Evolutionary conservation across 2,329 filamentous ascomycete genomes (phyloP).

Genomic region (Capronia epimyces): DNA sequence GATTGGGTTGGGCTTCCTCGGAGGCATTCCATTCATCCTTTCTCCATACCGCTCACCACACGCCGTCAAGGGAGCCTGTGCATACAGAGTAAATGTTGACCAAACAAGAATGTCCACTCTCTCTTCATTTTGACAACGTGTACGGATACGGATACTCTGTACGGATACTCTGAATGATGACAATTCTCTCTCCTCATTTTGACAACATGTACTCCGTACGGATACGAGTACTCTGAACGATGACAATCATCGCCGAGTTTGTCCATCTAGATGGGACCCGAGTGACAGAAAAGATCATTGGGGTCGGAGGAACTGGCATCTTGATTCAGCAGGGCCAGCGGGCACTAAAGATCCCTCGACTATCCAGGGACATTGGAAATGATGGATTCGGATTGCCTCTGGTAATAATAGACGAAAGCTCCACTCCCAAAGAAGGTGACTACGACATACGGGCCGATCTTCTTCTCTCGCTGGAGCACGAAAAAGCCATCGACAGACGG

Average conservation of each 20-base stretch:
- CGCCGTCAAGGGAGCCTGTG: no score
- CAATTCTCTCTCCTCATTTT: no score
- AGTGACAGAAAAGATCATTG: constrained; percentile 22
- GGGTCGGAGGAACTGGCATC: constrained; percentile 20
- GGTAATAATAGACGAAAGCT: constrained; percentile 7
- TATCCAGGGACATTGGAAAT: constrained; percentile 14
- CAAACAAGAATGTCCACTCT: no score
- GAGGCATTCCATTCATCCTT: no score
- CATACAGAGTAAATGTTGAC: no score
- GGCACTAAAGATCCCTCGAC: constrained; percentile 25
- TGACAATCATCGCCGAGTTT: not conserved
- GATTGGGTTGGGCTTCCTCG: no score
- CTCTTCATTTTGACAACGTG: no score
- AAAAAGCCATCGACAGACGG: constrained; percentile 18
- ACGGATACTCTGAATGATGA: no score
- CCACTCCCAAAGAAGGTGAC: constrained; percentile 17
- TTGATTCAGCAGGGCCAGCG: constrained; percentile 18
- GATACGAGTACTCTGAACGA: no score
- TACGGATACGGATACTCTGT: no score
- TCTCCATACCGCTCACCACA: no score
- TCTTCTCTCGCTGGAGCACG: constrained; percentile 15
- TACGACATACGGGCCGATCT: constrained; percentile 21
- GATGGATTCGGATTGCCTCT: constrained; percentile 18
- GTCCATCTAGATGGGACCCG: constrained; percentile 18
- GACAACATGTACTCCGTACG: no score